Evolutionary conservation across 2,329 filamentous ascomycete genomes (phyloP).

Genomic region (Metarhizium rileyi): DNA sequence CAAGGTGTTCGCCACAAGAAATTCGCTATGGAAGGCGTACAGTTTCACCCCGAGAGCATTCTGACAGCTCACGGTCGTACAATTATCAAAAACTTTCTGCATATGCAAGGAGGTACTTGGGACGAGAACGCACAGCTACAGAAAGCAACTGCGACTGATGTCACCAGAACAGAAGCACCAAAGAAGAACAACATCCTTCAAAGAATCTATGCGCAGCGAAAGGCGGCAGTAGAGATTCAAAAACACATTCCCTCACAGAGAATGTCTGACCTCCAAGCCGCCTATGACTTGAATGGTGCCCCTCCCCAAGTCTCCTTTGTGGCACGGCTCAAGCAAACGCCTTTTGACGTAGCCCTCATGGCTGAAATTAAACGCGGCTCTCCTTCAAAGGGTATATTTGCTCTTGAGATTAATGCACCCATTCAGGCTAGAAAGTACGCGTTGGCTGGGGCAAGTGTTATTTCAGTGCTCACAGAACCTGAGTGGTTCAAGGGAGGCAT

Average conservation of each 20-base stretch:
- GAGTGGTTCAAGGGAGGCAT: constrained; percentile 99
- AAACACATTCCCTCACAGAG: constrained; percentile 79
- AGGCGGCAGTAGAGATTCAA: constrained; percentile 65
- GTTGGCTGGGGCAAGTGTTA: constrained; percentile 87
- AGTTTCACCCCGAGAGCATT: constrained; percentile 97
- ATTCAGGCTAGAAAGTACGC: constrained; percentile 88
- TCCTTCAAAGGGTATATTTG: constrained; percentile 91
- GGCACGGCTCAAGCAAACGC: constrained; percentile 67
- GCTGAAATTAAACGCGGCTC: constrained; percentile 96
- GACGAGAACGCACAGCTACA: constrained; percentile 59
- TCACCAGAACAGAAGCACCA: constrained; percentile 15
- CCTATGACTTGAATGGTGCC: constrained; percentile 74
- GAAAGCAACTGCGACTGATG: constrained; percentile 25
- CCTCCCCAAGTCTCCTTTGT: constrained; percentile 78
- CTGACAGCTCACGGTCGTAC: constrained; percentile 76
- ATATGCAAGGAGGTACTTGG: constrained; percentile 86
- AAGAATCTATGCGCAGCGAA: constrained; percentile 78
- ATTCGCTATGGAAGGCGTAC: constrained; percentile 85
- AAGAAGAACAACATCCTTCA: constrained; percentile 83
- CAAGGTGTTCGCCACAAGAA: constrained; percentile 96
- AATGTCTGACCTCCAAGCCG: constrained; percentile 71
- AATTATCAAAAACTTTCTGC: constrained; percentile 90
- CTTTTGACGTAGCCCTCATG: constrained; percentile 86
- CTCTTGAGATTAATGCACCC: constrained; percentile 76
- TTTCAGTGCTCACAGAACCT: constrained; percentile 96